Evolutionary conservation across 768 basidiomycete species (phyloP), one percentile per base, ranked within the genome.

Genomic region (Sporobolomyces pararoseus): DNA sequence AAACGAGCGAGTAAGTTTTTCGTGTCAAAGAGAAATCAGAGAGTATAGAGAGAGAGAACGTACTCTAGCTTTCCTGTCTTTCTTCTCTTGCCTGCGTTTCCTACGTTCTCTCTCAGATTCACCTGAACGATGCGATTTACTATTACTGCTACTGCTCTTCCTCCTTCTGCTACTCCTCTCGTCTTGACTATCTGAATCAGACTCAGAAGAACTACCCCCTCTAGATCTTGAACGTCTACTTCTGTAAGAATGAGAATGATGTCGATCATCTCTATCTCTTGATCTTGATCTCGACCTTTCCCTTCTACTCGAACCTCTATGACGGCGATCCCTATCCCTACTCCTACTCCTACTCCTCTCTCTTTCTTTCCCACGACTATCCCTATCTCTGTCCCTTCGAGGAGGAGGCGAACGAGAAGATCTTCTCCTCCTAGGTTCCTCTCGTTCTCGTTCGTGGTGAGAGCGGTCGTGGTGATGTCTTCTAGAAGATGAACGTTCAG

Each of bases 21-120:
- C 46, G 46, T 23, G 10, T 14, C 13, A 47, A 21, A 13, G 46
- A 13, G 46, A 13, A 47, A 23, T 7, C 7, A 47, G 12, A 13
- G 6, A 23, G 21, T 47, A 9, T 42, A 9, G 9, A 42, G 10
- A 42, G 39, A 42, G 39, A 23, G 35, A 7, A 60, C 65, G 29
- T 46, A 65, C 67, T 49, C 44, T 64, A 17, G 65, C 72, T 55
- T 67, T 70, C 46, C 68, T 59, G 34, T 66, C 72, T 66, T 74
- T 63, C 62, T 74, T 74, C 65, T 74, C 72, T 46, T 73, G 61
- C 32, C 72, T 32, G 14, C 72, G 27, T 44, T 49, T 29, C 57
- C 71, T 39, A 17, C 68, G 39, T 7, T 72, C 66, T 12, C 69
- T 44, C 13, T 64, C 61, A 32, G 55, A 29, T 23, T 51, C 64